Conservation (phyloP, 2,329 filamentous ascomycete species). For the Pseudogymnoascus sp. region DNA sequence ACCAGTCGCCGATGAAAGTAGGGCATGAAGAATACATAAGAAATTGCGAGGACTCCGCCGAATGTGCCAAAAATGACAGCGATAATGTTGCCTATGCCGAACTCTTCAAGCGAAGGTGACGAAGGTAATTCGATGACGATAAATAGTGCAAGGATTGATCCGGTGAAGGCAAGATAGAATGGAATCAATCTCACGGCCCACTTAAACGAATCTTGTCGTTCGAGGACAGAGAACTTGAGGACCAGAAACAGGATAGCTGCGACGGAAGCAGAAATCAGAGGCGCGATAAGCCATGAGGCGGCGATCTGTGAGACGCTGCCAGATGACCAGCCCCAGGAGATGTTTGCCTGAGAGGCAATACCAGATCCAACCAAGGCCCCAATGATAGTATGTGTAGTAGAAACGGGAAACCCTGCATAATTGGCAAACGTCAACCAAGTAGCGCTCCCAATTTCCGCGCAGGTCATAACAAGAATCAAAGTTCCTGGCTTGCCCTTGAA, state of each 20-base stretch:
- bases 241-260: slow-evolving; percentile 63
- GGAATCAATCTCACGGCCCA: slow-evolving; percentile 69
- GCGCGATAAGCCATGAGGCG: slow-evolving; percentile 63
- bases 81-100: slow-evolving; percentile 27
- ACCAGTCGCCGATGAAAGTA: slow-evolving; percentile 27
- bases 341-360: slow-evolving; percentile 54
- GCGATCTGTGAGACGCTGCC: slow-evolving; percentile 60
- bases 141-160: slow-evolving; percentile 19
- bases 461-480: slow-evolving; percentile 60
- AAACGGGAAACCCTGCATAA: slow-evolving; percentile 62
- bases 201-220: slow-evolving; percentile 61
- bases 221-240: slow-evolving; percentile 62
- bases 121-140: slow-evolving; percentile 20
- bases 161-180: slow-evolving; percentile 25
- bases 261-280: slow-evolving; percentile 57
- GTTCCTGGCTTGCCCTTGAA: slow-evolving; percentile 56
- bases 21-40: slow-evolving; percentile 32
- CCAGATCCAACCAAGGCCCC: slow-evolving; percentile 62
- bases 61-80: slow-evolving; percentile 25
- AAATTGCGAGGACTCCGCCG: slow-evolving; percentile 16
- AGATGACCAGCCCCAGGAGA: slow-evolving; percentile 62
- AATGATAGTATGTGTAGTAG: slow-evolving; percentile 64
- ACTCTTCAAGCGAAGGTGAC: slow-evolving; percentile 27
- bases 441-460: slow-evolving; percentile 32
- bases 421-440: slow-evolving; percentile 79